Evolutionary conservation across 2,329 filamentous ascomycete genomes (phyloP), one percentile per base, ranked within the genome.

Genomic region (Triangularia verruculosa): DNA sequence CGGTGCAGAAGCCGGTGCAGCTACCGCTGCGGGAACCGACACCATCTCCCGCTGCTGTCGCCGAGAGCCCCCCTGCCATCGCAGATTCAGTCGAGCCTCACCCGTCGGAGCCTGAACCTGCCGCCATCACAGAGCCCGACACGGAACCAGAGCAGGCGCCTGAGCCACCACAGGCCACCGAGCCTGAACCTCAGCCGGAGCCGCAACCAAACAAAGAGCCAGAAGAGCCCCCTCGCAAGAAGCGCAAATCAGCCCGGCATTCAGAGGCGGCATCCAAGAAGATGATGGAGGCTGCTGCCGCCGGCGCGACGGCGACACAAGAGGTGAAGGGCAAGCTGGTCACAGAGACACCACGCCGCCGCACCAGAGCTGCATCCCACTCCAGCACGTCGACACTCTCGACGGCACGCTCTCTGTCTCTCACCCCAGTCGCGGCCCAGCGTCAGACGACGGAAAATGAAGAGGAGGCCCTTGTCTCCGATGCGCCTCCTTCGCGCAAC

Each of bases 381-480:
- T 72, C 69, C 9, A 75, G 72, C 64, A 66, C 66, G 17, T 76
- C 74, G n/a, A 74, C 74, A n/a, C 71, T 77, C 9, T 76, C 74
- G 9, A 73, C 73, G 58, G 71, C 71, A 6, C 68, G 68, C 53
- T 76, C 74, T 7, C 34, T 74, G 58, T 69, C 71, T 47, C 70
- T 72, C 43, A 73, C 72, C 0, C 67, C 64, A 8, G 39, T 47
- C 8, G 39, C 39, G 13, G 62, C 64, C 17, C 63, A 58, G 15
- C 61, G 62, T 20, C 64, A 65, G 24, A 64, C 60, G 22, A 67
- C 64, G n/a, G 66, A 70, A 32, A 64, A 61, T 17, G 62, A 66
- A 3, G 66, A 68, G 11, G 64, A 63, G 22, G 62, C 34, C 43
- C 57, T 62, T 60, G 68, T 59, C 54, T 56, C 64, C 54, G 67